Evolutionary conservation across 1,139 yeast genomes (phyloP).

Genomic region (Citeromyces hawaiiensis): DNA sequence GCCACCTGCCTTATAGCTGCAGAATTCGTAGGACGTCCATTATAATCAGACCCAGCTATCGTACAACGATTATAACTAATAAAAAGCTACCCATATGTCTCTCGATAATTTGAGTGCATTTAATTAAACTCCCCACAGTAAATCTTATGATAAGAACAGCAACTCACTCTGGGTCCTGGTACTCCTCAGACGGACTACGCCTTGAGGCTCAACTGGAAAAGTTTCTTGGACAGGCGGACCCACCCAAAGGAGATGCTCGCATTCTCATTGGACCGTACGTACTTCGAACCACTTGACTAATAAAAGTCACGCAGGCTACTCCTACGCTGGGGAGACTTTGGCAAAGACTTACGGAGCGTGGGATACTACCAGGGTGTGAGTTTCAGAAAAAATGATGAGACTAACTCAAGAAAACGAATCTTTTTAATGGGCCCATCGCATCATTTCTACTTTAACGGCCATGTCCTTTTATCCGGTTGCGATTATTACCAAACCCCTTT

Average conservation of each 20-base stretch:
- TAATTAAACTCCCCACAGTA: background rate
- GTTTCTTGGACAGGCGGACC: conserved; percentile 21
- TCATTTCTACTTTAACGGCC: conserved; percentile 62
- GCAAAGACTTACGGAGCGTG: conserved; percentile 68
- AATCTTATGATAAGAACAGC: conserved; percentile 23
- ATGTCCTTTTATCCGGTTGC: conserved; percentile 43
- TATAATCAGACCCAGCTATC: too few relatives aligned
- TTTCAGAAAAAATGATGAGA: background rate
- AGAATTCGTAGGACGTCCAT: too few relatives aligned
- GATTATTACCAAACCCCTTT: conserved; percentile 64
- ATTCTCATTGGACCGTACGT: conserved; percentile 38
- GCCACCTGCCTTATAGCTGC: too few relatives aligned
- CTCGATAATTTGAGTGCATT: background rate
- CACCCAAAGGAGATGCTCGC: conserved; percentile 39
- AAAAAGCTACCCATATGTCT: too few relatives aligned
- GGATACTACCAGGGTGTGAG: conserved; percentile 36
- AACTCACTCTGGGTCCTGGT: conserved; percentile 90
- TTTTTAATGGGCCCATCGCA: conserved; percentile 91
- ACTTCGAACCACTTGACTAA: background rate
- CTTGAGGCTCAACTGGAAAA: conserved; percentile 35
- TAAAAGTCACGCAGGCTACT: conserved; percentile 71
- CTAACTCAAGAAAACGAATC: conserved; percentile 32
- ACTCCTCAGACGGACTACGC: conserved; percentile 28
- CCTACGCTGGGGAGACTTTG: conserved; percentile 67
- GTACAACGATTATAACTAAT: too few relatives aligned